Evolutionary conservation across 805 yeast species (phyloP).

Genomic region (Starmera quercuum): DNA sequence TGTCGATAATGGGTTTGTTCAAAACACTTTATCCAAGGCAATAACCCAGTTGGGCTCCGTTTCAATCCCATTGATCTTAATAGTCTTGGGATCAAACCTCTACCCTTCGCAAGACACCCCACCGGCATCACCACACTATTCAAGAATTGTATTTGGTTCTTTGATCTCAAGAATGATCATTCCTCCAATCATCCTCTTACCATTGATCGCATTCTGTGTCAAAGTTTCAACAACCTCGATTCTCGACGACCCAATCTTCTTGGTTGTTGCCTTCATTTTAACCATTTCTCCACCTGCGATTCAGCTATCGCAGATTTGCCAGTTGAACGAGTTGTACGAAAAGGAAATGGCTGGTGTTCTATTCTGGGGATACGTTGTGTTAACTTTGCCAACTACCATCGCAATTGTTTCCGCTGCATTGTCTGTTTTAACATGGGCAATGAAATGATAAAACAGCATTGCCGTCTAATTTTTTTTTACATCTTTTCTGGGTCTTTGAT

Average conservation of each 20-base stretch:
- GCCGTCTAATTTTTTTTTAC: no score
- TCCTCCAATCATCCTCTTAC: conserved; percentile 62
- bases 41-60: conserved; percentile 63
- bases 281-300: conserved; percentile 82
- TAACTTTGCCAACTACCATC: conserved; percentile 72
- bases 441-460: conserved; percentile 5
- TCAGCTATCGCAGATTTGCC: conserved; percentile 75
- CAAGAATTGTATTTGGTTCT: conserved; percentile 59
- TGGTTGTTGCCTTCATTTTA: conserved; percentile 66
- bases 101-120: conserved; percentile 64
- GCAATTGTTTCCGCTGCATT: conserved; percentile 62
- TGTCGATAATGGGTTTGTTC: conserved; percentile 50
- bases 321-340: conserved; percentile 65
- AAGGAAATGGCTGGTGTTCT: conserved; percentile 78
- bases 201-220: conserved; percentile 56
- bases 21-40: conserved; percentile 58
- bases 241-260: conserved; percentile 73
- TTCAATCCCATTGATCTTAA: conserved; percentile 68
- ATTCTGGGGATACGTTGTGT: conserved; percentile 74
- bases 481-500: no score
- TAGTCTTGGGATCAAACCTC: conserved; percentile 73
- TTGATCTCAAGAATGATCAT: conserved; percentile 71
- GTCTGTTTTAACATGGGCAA: conserved; percentile 34
- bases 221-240: conserved; percentile 60
- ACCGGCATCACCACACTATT: conserved; percentile 54